Percentiles rank a stretch among this genome's conserved stretches.
These are phyloP conservation scores for Cucumis melo DNA, from an alignment of 306 rosid species.

Conservation along the genomic window DNA sequence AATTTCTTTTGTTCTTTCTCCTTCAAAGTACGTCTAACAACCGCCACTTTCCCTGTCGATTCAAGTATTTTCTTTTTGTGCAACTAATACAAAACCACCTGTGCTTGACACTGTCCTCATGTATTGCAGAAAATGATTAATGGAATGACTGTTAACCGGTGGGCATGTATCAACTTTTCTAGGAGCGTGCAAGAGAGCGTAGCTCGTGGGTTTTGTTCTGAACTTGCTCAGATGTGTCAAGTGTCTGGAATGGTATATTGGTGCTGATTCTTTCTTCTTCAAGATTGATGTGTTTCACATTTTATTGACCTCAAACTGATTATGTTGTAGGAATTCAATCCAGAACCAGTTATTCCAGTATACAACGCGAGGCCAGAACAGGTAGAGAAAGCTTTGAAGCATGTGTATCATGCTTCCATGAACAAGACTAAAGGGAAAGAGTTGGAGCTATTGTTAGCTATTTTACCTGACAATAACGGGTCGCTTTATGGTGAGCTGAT, in stretches of 20 bases:
- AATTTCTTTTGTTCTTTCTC: neutral
- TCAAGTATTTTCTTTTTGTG: neutral
- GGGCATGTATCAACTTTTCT: conserved; percentile 97
- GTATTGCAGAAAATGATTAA: conserved; percentile 82
- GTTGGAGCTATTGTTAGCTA: conserved; percentile 66
- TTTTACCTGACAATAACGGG: conserved; percentile 86
- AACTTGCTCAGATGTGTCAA: conserved; percentile 95
- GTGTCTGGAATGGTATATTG: conserved; percentile 86
- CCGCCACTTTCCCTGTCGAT: neutral
- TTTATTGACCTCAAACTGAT: neutral
- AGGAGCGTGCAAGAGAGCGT: conserved; percentile 78
- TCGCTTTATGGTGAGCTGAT: conserved; percentile 58
- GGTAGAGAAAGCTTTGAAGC: conserved; percentile 83
- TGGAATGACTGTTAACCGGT: conserved; percentile 88
- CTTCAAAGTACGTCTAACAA: neutral
- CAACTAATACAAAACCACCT: neutral
- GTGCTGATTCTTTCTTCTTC: neutral
- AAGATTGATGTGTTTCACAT: neutral
- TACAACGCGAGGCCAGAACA: conserved; percentile 83
- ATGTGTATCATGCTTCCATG: conserved; percentile 63
- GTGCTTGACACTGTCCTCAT: neutral
- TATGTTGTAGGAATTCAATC: conserved; percentile 46
- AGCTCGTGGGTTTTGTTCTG: conserved; percentile 71
- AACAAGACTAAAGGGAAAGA: conserved; percentile 84
- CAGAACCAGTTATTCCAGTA: conserved; percentile 76